Evolutionary conservation across 2,329 filamentous ascomycete species (phyloP), one percentile per base, ranked within the genome.

Genomic region (Exophiala lecanii-corni): DNA sequence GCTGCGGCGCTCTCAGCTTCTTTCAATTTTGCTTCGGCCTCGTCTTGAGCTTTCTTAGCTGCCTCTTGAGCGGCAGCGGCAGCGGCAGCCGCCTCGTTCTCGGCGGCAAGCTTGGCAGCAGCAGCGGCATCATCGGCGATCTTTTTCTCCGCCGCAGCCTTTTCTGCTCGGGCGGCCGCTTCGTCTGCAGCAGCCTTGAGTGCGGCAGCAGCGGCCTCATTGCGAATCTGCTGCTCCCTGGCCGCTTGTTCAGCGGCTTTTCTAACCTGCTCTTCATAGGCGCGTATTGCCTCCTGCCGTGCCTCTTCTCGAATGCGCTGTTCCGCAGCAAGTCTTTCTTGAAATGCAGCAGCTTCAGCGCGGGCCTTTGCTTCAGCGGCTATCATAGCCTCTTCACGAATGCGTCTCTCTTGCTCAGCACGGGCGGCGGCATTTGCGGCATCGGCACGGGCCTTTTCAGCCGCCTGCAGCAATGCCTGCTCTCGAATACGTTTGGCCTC

Each of bases 401-500:
- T 55, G 12, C 48, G 33, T 53, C 58, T 56, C 46, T 60, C 59
- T 49, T 63, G 59, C 39, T 58, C 59, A 5, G 55, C 55, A 26
- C 54, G 57, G 52, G 62, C 60, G 28, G 61, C 62, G 13, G 60
- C 64, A 10, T 72, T 72, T 30, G 82, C 76, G 48, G 75, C 75
- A 49, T 74, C 74, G 5, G 50, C 50, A 23, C 48, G 39, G 13
- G 50, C 50, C 32, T 49, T 51, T 19, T 55, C 49, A 28, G 48
- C 50, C 5, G 52, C 52, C 12, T 47, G 47, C 3, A 50, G 20
- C 4, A 53, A n/a, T 18, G 52, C 65, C 45, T 63, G 56, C 38
- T 60, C 57, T 44, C 57, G 55, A 41, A 55, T 55, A 2, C 49
- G 33, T 52, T 59, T 58, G 44, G 59, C 59, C 49, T 64, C 61